phyloP scores from a whole-genome alignment of 306 rosid genomes.

The Sphenostylis stenocarpa region DNA sequence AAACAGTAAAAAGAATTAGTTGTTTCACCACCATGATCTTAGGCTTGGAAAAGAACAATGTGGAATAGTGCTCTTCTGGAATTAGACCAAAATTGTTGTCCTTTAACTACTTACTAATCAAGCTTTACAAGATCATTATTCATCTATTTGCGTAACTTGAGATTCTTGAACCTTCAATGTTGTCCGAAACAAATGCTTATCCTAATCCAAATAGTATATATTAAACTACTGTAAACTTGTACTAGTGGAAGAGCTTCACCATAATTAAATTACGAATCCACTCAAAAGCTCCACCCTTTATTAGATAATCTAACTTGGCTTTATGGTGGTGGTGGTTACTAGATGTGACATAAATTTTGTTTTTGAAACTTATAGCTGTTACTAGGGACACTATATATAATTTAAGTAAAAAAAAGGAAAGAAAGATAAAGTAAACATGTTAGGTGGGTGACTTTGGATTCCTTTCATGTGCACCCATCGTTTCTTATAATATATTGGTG shows the following conservation, averaged over 20 bases:
- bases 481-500: conserved; percentile 27
- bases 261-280: conserved; percentile 8
- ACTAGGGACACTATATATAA: conserved; percentile 26
- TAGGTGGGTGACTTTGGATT: conserved; percentile 41
- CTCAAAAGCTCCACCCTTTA: conserved; percentile 5
- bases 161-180: conserved; percentile 33
- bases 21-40: background rate
- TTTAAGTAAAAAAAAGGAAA: background rate
- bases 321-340: conserved; percentile 44
- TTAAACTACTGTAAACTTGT: conserved; percentile 16
- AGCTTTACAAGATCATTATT: background rate
- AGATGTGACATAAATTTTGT: conserved; percentile 35
- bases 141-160: background rate
- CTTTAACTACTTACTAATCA: background rate
- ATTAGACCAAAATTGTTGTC: background rate
- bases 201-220: background rate
- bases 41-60: background rate
- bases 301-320: conserved; percentile 9
- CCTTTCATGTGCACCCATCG: conserved; percentile 27
- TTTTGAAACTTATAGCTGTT: conserved; percentile 3
- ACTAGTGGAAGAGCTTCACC: conserved; percentile 12
- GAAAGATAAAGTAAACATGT: conserved; percentile 33
- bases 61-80: background rate
- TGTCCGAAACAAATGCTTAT: conserved; percentile 23
- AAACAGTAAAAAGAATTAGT: background rate